Conservation (phyloP, 2,329 filamentous ascomycete genomes). For the Mycosphaerella sp. region DNA sequence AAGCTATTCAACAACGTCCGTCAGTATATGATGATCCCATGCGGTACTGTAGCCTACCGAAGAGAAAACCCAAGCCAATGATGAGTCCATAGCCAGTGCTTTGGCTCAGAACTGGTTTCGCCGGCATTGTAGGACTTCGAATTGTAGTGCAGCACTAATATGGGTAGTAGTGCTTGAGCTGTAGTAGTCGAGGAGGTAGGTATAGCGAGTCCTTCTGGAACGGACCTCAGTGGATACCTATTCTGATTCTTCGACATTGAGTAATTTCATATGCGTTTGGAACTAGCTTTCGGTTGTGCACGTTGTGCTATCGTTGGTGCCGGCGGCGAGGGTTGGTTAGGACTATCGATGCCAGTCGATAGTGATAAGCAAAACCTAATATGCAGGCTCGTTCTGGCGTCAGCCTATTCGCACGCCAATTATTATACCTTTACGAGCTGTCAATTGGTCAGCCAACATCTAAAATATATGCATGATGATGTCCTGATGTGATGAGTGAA, state of each 20-base stretch:
- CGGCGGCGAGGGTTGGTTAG: neutral
- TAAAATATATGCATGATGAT: no score
- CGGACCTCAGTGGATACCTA: no score
- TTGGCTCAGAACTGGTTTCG: conserved; percentile 12
- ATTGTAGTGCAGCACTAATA: neutral
- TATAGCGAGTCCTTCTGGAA: no score
- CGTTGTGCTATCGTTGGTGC: neutral
- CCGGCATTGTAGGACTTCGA: neutral
- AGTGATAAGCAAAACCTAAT: neutral
- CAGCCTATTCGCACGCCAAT: neutral
- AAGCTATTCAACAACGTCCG: conserved; percentile 36
- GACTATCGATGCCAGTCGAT: neutral
- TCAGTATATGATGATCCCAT: neutral
- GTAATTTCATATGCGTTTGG: neutral
- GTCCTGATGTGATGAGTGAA: no score
- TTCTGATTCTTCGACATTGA: neutral
- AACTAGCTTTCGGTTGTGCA: neutral
- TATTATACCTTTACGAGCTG: neutral
- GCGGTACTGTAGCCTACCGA: neutral
- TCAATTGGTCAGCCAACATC: no score
- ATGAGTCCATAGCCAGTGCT: conserved; percentile 66
- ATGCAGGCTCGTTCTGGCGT: no score
- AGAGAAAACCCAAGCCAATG: conserved; percentile 53
- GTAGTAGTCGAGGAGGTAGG: no score
- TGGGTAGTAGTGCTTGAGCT: neutral